A percentile compares a stretch with the other conserved stretches of the same genome.
Conservation (phyloP, 495 filamentous ascomycete species). For the Penicillium ucsense region DNA sequence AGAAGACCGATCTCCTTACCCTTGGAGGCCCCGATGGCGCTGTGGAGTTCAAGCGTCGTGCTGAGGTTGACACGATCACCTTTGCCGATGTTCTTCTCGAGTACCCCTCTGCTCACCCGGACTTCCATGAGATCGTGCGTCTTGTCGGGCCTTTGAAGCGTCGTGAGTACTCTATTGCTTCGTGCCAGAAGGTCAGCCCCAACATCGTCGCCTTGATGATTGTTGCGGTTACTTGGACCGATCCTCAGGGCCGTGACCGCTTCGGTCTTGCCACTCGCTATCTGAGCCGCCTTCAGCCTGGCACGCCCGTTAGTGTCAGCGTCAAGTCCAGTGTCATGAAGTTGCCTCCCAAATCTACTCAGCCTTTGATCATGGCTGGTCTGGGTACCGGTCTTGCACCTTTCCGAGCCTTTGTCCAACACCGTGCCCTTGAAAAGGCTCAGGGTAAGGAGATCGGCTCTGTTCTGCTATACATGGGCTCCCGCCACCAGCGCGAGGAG, state of each 20-base stretch:
- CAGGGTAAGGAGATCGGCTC: constrained; percentile 91
- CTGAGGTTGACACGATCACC: constrained; percentile 87
- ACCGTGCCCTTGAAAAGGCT: constrained; percentile 92
- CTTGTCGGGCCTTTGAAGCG: constrained; percentile 90
- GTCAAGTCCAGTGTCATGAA: constrained; percentile 99
- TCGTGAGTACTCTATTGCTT: constrained; percentile 95
- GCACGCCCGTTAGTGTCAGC: constrained; percentile 72
- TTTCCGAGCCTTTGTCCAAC: constrained; percentile 96
- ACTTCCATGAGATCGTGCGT: constrained; percentile 81
- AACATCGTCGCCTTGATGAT: constrained; percentile 87
- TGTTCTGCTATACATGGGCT: constrained; percentile 93
- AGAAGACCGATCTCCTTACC: constrained; percentile 69
- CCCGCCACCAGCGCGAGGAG: constrained; percentile 93
- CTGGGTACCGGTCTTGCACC: constrained; percentile 96
- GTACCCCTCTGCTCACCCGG: constrained; percentile 78
- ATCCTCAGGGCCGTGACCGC: constrained; percentile 76
- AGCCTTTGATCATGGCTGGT: constrained; percentile 97
- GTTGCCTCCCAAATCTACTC: constrained; percentile 71
- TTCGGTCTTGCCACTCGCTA: constrained; percentile 90
- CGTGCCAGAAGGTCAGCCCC: constrained; percentile 84
- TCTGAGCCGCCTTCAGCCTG: constrained; percentile 62
- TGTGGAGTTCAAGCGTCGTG: constrained; percentile 87
- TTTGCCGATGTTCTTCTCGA: constrained; percentile 85
- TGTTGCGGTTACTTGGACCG: constrained; percentile 93
- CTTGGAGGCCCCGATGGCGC: constrained; percentile 76